Percentiles rank a stretch among this genome's conserved stretches.
Evolutionary conservation across 176 grass and related monocot species (phyloP).

Genomic region (Hordeum marinum): DNA sequence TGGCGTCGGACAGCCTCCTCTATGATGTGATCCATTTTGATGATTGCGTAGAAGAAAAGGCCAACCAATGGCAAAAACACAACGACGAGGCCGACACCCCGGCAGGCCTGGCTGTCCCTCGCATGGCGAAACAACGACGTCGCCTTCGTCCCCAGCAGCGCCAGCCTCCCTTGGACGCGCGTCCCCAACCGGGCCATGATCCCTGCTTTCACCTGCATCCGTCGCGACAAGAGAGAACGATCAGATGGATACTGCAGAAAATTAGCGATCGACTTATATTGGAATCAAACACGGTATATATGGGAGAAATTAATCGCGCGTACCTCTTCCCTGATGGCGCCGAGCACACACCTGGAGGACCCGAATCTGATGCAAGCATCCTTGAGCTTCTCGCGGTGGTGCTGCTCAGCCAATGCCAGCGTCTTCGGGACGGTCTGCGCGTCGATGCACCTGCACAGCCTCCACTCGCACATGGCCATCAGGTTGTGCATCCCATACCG

Average conservation of each 20-base stretch:
- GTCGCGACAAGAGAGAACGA: background rate
- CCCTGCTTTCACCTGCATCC: background rate
- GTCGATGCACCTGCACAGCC: background rate
- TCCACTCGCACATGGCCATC: background rate
- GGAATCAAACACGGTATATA: no score
- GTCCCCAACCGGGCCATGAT: background rate
- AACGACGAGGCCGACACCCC: background rate
- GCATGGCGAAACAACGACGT: background rate
- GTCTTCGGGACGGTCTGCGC: background rate
- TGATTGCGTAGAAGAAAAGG: background rate
- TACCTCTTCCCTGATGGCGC: no score
- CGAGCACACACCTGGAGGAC: background rate
- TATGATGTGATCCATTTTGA: background rate
- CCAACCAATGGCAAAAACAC: background rate
- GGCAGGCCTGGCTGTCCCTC: background rate
- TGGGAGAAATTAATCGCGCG: no score
- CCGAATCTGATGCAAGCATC: background rate
- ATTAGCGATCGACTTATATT: no score
- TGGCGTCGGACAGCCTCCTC: no score
- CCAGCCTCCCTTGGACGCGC: no score
- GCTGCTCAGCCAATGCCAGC: background rate
- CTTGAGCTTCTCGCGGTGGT: background rate
- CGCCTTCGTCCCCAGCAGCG: background rate
- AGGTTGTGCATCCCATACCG: conserved; percentile 5
- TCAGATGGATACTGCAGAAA: background rate